Evolutionary conservation across 176 grass and related monocot genomes (phyloP), one percentile per base, ranked within the genome.

Genomic region (Canna indica): DNA sequence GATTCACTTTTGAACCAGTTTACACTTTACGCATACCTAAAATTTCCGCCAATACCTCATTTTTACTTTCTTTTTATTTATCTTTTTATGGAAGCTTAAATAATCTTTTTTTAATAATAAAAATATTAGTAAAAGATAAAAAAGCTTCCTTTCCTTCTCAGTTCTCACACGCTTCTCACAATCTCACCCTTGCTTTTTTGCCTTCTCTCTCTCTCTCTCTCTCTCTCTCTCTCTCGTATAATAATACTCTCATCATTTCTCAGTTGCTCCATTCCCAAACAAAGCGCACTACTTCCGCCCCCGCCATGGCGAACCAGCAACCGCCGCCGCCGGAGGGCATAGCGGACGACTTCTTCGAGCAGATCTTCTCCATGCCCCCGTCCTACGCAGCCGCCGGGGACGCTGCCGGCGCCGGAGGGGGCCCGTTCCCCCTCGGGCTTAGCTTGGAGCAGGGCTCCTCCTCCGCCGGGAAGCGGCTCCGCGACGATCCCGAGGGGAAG

Each of bases 311-410:
- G n/a, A 88, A 84, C 64, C 86, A 81, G 30, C 77, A 36, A 42
- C n/a, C n/a, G 36, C 66, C 77, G 59, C 80, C 78, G 78, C 72
- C 78, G 47, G 90, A 99, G 35, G 75, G 65, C 35, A 77, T 77
- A 32, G 52, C 35, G 7, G 95, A 99, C 12, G 95, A 99, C 60
- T 94, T 99, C 77, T 72, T 99, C 64, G 90, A 99, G 66, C 90
- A 99, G 80, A 85, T 99, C 83, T 85, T 99, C 70, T 85, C 90
- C 33, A 76, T 86, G 22, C 74, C 78, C 11, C 79, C 76, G 27
- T 76, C 58, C 60, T 73, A 80, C 70, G 16, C 18, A 17, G 76
- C 77, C 48, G 77, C 60, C 15, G 78, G n/a, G 15, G 44, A 33
- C 32, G 70, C 80, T 17, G 83, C 33, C 59, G 71, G 76, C 61